Evolutionary conservation across 208 protist species (phyloP), one percentile per base, ranked within the genome.

Genomic region (Trypanosomatidae sp.): DNA sequence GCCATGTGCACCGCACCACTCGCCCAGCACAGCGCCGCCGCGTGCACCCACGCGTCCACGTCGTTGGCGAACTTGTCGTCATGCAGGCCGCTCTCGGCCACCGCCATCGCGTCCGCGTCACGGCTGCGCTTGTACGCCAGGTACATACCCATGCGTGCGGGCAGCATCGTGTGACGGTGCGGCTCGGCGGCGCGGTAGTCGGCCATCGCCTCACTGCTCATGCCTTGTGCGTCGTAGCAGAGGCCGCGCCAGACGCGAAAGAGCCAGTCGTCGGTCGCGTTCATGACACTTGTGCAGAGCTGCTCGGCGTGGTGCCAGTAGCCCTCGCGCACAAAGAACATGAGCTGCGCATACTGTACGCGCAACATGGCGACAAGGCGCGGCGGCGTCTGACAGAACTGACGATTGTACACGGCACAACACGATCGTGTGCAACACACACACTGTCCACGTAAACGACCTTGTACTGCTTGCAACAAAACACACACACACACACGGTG

Each of bases 241-340:
- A 88, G 55, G 11, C 60, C 75, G 3, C 67, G 63, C 84, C 88
- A 95, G 21, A 93, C 75, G 15, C 78, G 72, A 28, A 95, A 89
- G 18, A 88, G 30, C 50, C 68, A 71, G 49, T 89, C 81, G 49
- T 91, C 79, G 13, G 58, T 71, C 8, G 71, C 47, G n/a, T 76
- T 68, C 25, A 85, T 71, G n/a, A 62, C 67, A n/a, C 60, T 49
- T 1, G 51, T 53, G 49, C 75, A 85, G 15, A 91, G 58, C 40
- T 81, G 46, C 49, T 91, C 77, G n/a, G 75, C 82, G 50, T 91
- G 82, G 13, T 68, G 71, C 82, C 82, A 91, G 44, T 81, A 71
- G 50, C 69, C 59, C 55, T 91, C 77, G 8, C 82, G 70, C 32
- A 80, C 66, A 35, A 84, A 88, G 48, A 80, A 91, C 62, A 82